Evolutionary conservation across 1,284 basidiomycete species (phyloP).

Genomic region (Neolentinus lepideus): DNA sequence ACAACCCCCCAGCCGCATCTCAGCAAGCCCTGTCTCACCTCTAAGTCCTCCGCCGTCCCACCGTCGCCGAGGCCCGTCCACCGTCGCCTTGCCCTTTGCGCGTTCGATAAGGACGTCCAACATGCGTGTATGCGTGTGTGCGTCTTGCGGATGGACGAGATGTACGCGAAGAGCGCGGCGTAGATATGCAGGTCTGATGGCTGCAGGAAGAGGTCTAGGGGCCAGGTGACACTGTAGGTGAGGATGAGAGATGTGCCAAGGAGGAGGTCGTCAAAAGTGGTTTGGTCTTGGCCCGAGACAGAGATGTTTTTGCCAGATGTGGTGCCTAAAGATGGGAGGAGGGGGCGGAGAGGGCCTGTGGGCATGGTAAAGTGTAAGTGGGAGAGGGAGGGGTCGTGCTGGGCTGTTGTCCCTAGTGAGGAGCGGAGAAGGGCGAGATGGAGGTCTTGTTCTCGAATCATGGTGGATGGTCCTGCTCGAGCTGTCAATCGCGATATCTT

Average conservation of each 20-base stretch:
- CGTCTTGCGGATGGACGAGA: conserved; percentile 77
- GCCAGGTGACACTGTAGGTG: conserved; percentile 72
- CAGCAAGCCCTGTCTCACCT: conserved; percentile 54
- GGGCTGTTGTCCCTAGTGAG: conserved; percentile 78
- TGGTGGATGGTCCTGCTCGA: conserved; percentile 53
- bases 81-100: conserved; percentile 71
- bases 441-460: conserved; percentile 84
- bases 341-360: conserved; percentile 69
- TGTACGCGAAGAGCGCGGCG: conserved; percentile 72
- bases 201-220: conserved; percentile 84
- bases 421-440: conserved; percentile 77
- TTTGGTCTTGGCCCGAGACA: conserved; percentile 27
- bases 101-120: conserved; percentile 79
- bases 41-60: conserved; percentile 65
- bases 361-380: conserved; percentile 70
- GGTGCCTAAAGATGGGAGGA: conserved; percentile 57
- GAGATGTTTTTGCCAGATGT: conserved; percentile 22
- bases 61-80: conserved; percentile 88
- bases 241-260: conserved; percentile 74
- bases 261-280: conserved; percentile 65
- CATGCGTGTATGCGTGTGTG: conserved; percentile 74
- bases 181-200: conserved; percentile 70
- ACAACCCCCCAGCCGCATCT: conserved; percentile 82
- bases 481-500: conserved; percentile 69
- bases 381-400: conserved; percentile 69